A percentile compares a stretch with the other conserved stretches of the same genome.
These are phyloP conservation scores for Penicillium sp. DNA, from an alignment of 2,329 filamentous ascomycete species.

Conservation along the genomic window DNA sequence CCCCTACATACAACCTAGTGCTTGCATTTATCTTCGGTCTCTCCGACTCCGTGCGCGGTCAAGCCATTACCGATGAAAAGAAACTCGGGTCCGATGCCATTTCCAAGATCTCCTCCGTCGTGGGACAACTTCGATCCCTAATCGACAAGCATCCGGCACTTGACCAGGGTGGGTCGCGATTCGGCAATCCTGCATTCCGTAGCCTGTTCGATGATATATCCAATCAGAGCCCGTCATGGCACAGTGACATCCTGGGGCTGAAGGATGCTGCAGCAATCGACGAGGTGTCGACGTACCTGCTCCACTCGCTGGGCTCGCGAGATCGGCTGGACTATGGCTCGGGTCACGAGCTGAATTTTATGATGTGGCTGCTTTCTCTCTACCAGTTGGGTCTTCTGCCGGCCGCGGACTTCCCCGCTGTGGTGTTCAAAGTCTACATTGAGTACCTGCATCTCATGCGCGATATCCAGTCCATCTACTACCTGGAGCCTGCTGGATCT, in stretches of 20 bases:
- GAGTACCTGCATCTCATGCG: conserved; percentile 86
- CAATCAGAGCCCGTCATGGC: conserved; percentile 39
- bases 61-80: conserved; percentile 27
- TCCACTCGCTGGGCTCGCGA: conserved; percentile 79
- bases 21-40: conserved; percentile 81
- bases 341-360: conserved; percentile 94
- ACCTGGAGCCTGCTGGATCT: conserved; percentile 92
- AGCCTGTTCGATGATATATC: conserved; percentile 61
- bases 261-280: conserved; percentile 50
- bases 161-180: conserved; percentile 82
- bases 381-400: conserved; percentile 69
- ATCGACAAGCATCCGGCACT: conserved; percentile 69
- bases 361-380: conserved; percentile 93
- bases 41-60: conserved; percentile 69
- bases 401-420: conserved; percentile 61
- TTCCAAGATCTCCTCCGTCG: conserved; percentile 61
- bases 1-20: conserved; percentile 69
- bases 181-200: conserved; percentile 90
- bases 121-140: conserved; percentile 64
- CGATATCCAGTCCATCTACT: conserved; percentile 82
- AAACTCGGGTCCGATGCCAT: conserved; percentile 54
- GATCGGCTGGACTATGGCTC: conserved; percentile 92
- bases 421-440: conserved; percentile 74
- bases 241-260: conserved; percentile 39
- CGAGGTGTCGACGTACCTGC: conserved; percentile 75